Evolutionary conservation across 768 basidiomycete genomes (phyloP).

Genomic region (Tricholoma sp.): DNA sequence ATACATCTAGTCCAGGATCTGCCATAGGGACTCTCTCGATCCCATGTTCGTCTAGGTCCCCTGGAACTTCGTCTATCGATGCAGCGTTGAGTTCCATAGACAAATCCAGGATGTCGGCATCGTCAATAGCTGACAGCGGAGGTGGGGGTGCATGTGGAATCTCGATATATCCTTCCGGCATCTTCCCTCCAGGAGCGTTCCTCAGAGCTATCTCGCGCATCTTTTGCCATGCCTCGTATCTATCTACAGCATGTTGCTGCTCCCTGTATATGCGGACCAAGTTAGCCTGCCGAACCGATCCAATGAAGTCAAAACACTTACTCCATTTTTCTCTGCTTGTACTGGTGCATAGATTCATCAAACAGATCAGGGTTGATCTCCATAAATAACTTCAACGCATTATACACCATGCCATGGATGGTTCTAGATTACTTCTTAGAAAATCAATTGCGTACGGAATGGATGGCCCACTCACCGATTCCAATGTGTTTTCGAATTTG

Average conservation of each 20-base stretch:
- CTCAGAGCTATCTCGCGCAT: slow-evolving; percentile 71
- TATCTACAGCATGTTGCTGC: slow-evolving; percentile 75
- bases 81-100: slow-evolving; percentile 86
- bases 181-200: slow-evolving; percentile 60
- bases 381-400: slow-evolving; percentile 97
- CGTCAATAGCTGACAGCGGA: slow-evolving; percentile 71
- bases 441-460: slow-evolving; percentile 1
- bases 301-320: slow-evolving; percentile 35
- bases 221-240: slow-evolving; percentile 88
- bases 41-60: slow-evolving; percentile 73
- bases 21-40: slow-evolving; percentile 90
- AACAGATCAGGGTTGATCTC: slow-evolving; percentile 97
- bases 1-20: slow-evolving; percentile 82
- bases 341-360: slow-evolving; percentile 89
- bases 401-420: slow-evolving; percentile 99
- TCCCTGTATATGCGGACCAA: slow-evolving; percentile 48
- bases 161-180: slow-evolving; percentile 69
- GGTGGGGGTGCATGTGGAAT: slow-evolving; percentile 71
- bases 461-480: slow-evolving; percentile 68
- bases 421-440: slow-evolving; percentile 49
- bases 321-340: slow-evolving; percentile 84
- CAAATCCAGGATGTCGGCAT: slow-evolving; percentile 82
- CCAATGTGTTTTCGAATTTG: slow-evolving; percentile 97
- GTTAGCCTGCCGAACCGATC: background rate
- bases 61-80: slow-evolving; percentile 68